Base-by-base conservation (phyloP, 768 basidiomycete genomes). In the Chalciporus piperatus region DNA sequence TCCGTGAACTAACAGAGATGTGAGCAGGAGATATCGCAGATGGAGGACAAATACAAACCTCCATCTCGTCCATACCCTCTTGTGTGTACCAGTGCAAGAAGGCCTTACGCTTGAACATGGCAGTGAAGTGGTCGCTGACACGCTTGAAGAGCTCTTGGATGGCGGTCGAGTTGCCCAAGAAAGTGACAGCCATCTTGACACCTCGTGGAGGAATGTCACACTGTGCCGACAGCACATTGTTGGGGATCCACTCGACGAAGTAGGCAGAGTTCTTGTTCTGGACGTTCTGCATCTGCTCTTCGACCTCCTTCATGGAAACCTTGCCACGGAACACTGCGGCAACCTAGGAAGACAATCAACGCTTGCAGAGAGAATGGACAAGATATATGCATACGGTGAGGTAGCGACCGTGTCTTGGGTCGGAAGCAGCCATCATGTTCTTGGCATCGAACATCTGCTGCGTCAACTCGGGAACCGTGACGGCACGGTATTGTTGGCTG, bases 231-330 rank as follows among this genome's bases (percentile, higher is more conserved):
- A 94, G 84, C 54, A 98, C 91, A 65, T 98, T 98, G 85, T 97
- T 97, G 63, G 97, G 97, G 60, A 99, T 98, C 97, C 97, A 99
- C 73, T 99, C 95, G 59, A 98, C 95, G 64, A 98, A 98, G 80
- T 97, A 95, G 6, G 92, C 87, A 30, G 92, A 89, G 80, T 98
- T 97, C 83, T 96, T 97, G 82, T 82, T 92, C 74, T 95, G 90
- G 30, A 98, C 93, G 61, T 87, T 89, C 73, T 94, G 89, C 93
- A 98, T 98, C 66, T 96, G 92, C 68, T 98, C 97, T 74, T 99
- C 97, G 50, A 99, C 92, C 69, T 99, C 97, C 75, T 96, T 96
- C 95, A 98, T 98, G n/a, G 94, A 92, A 49, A 98, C 94, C 73
- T 95, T 95, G 61, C 97, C 97, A 73, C 97, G 93, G 93, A 97